Evolutionary conservation across 495 filamentous ascomycete species (phyloP).

Genomic region (Cercophora sp.): DNA sequence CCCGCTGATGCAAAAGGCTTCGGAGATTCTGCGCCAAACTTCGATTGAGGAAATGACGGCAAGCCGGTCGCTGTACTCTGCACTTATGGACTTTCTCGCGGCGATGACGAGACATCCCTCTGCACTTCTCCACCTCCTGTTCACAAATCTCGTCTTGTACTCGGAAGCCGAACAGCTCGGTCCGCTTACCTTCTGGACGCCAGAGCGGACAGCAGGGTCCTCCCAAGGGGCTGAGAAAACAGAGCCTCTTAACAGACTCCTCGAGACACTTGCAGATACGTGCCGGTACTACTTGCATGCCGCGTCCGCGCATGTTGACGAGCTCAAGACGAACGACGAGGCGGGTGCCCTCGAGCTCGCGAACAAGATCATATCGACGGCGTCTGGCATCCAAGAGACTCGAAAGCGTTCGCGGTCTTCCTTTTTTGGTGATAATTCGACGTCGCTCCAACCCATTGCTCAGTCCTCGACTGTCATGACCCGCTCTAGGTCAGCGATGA

Average conservation of each 20-base stretch:
- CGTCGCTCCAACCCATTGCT: too few relatives aligned
- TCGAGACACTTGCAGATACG: background rate
- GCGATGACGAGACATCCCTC: conserved; percentile 16
- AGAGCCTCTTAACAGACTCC: background rate
- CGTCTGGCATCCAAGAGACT: background rate
- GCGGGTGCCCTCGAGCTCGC: background rate
- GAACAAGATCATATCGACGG: background rate
- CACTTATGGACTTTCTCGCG: conserved; percentile 29
- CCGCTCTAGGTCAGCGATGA: background rate
- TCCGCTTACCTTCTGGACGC: background rate
- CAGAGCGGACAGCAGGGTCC: too few relatives aligned
- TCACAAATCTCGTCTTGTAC: conserved; percentile 20
- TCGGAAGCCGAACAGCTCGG: conserved; percentile 16
- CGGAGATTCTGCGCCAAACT: conserved; percentile 26
- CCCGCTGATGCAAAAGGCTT: conserved; percentile 27
- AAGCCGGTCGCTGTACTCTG: conserved; percentile 13
- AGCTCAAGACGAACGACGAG: background rate
- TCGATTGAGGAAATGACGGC: conserved; percentile 28
- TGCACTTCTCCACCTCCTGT: conserved; percentile 14
- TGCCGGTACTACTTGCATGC: background rate
- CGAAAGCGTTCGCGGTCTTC: background rate
- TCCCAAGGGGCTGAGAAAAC: background rate
- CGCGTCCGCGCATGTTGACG: background rate
- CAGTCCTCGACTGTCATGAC: background rate
- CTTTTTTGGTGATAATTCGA: too few relatives aligned